Conservation (phyloP, 768 basidiomycete species). For the Boletus reticulatus region DNA sequence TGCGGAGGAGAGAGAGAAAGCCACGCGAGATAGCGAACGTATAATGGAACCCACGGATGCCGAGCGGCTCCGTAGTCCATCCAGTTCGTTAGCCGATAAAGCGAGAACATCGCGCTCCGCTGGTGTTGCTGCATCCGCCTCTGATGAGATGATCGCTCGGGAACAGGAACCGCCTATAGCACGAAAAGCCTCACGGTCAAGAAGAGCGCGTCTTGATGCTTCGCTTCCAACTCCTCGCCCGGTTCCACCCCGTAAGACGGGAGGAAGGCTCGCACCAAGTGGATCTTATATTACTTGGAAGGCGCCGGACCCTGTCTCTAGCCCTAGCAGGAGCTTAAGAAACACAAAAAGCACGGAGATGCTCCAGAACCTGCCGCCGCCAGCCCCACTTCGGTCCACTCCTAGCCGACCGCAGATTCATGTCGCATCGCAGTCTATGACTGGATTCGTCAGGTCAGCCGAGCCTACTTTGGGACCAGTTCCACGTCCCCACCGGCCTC, state of each 20-base stretch:
- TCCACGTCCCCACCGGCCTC: slow-evolving; percentile 27
- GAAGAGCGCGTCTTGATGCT: slow-evolving; percentile 21
- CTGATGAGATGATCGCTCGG: slow-evolving; percentile 21
- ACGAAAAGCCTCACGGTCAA: slow-evolving; percentile 17
- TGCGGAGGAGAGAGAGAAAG: slow-evolving; percentile 25
- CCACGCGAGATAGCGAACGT: slow-evolving; percentile 24
- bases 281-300: slow-evolving; percentile 23
- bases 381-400: slow-evolving; percentile 25
- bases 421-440: slow-evolving; percentile 16
- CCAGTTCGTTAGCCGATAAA: slow-evolving; percentile 17
- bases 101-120: slow-evolving; percentile 12
- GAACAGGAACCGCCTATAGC: slow-evolving; percentile 17
- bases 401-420: slow-evolving; percentile 31
- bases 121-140: slow-evolving; percentile 13
- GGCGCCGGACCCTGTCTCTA: slow-evolving; percentile 33
- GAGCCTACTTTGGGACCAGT: slow-evolving; percentile 17
- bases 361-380: slow-evolving; percentile 20
- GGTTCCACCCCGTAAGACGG: slow-evolving; percentile 12
- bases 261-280: slow-evolving; percentile 26
- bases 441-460: slow-evolving; percentile 12
- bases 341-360: slow-evolving; percentile 30
- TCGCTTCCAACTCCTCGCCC: slow-evolving; percentile 21
- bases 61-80: slow-evolving; percentile 17
- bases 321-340: slow-evolving; percentile 31
- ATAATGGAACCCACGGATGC: slow-evolving; percentile 15